Evolutionary conservation across 306 rosid species (phyloP), one percentile per base, ranked within the genome.

Genomic region (Carpinus viminea): DNA sequence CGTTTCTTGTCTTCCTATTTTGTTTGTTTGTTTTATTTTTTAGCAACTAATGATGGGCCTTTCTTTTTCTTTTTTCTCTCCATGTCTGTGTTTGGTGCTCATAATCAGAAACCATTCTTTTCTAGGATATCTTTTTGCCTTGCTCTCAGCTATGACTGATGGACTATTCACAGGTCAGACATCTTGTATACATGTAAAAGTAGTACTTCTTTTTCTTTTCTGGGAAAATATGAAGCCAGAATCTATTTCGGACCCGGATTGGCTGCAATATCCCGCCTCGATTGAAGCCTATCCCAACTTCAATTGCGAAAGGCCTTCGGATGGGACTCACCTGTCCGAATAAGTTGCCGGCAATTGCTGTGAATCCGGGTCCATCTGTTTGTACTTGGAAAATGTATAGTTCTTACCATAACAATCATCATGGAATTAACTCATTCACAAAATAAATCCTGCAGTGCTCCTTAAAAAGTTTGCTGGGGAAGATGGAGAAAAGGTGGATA

Each of bases 391-490:
- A 38, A 38, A 38, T 38, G 3, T 38, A 38, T 38, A 38, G 21
- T 17, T 7, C 47, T 16, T 17, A 38, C 18, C 1, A 26, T 56
- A 3, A 36, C 7, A 57, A 57, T 9, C 13, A 21, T 21, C 65
- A 57, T 8, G 20, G 36, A 0, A 38, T 65, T 47, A 7, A 47
- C 15, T 65, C 47, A 36, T 65, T 65, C 70, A 56, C 50, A 46
- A 56, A 74, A 52, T 43, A 41, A 1, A 66, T 66, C 24, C 50
- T 68, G 55, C 64, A 80, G 84, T 80, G 41, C 84, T 80, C 53
- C 84, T 80, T 43, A 74, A 80, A 38, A 80, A 80, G 75, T 74
- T 74, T 70, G 84, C 84, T 43, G 84, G 84, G 21, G 80, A 95
- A 81, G 98, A 74, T 55, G 84, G 84, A 75, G 76, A 80, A 36